These are phyloP conservation scores for Serendipita sp. DNA, from an alignment of 768 basidiomycete species.

Conservation along the genomic window DNA sequence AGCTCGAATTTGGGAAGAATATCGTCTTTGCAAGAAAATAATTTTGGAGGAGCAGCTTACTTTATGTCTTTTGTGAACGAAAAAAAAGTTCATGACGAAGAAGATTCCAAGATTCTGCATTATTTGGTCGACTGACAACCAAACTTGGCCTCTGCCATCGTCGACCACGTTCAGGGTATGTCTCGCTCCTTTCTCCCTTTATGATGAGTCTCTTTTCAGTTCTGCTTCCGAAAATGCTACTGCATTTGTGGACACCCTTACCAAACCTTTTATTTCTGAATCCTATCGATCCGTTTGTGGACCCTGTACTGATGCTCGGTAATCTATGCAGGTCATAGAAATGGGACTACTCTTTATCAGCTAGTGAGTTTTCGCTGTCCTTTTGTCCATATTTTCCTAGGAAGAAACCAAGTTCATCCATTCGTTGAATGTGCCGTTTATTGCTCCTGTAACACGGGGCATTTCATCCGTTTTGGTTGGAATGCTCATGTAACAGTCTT, in stretches of 20 bases:
- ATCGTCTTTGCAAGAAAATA: conserved; percentile 1
- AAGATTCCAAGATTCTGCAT: neutral
- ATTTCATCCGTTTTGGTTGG: neutral
- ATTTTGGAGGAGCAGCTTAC: neutral
- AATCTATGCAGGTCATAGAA: neutral
- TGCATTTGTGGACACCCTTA: conserved; percentile 3
- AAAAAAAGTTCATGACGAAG: neutral
- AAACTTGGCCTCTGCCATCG: conserved; percentile 1
- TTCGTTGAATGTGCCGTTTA: neutral
- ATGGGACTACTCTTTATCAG: no score
- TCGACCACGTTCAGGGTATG: neutral
- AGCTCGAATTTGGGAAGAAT: conserved; percentile 3
- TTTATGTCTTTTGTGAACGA: neutral
- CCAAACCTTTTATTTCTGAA: conserved; percentile 1
- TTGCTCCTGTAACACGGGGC: neutral
- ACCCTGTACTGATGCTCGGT: neutral
- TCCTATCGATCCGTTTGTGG: neutral
- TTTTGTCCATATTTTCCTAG: neutral
- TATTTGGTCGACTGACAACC: neutral
- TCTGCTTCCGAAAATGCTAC: conserved; percentile 5
- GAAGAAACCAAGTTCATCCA: conserved; percentile 7
- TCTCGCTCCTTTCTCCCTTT: neutral
- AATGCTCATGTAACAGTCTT: neutral
- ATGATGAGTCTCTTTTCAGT: conserved; percentile 4
- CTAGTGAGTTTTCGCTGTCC: neutral